Percentiles rank a stretch among this genome's conserved stretches.
Evolutionary conservation across 371 early-diverging fungal genomes (phyloP).

Genomic region (Capniomyces stellatus): DNA sequence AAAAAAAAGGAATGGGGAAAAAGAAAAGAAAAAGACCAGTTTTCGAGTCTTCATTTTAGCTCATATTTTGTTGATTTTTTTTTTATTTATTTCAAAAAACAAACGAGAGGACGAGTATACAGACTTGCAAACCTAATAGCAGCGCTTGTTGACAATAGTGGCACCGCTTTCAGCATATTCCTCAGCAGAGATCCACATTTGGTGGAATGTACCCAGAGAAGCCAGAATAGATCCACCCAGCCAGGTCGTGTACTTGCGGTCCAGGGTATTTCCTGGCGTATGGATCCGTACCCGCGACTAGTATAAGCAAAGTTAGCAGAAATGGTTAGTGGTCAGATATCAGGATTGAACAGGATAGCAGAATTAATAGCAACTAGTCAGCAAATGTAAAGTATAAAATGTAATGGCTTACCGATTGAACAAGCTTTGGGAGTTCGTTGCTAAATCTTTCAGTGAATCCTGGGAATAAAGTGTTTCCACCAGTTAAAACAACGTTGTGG

Average conservation of each 20-base stretch:
- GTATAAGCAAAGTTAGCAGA: too few species aligned
- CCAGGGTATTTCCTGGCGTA: constrained; percentile 53
- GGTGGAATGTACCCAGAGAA: constrained; percentile 88
- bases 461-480: constrained; percentile 72
- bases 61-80: too few species aligned
- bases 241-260: constrained; percentile 84
- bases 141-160: constrained; percentile 71
- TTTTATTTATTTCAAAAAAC: too few species aligned
- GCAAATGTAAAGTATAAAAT: not conserved
- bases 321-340: not conserved
- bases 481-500: constrained; percentile 67
- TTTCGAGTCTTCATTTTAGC: too few species aligned
- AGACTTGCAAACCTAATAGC: too few species aligned
- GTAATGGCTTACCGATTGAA: not conserved
- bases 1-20: not conserved
- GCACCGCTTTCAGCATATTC: constrained; percentile 85
- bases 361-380: not conserved
- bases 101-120: too few species aligned
- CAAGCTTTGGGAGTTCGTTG: not conserved
- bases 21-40: not conserved
- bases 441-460: constrained; percentile 60
- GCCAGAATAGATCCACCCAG: constrained; percentile 91
- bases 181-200: constrained; percentile 85
- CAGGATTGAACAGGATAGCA: not conserved
- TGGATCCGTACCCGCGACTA: constrained; percentile 63